Conservation (phyloP, 2,329 filamentous ascomycete genomes). For the Periglandula ipomoeae region DNA sequence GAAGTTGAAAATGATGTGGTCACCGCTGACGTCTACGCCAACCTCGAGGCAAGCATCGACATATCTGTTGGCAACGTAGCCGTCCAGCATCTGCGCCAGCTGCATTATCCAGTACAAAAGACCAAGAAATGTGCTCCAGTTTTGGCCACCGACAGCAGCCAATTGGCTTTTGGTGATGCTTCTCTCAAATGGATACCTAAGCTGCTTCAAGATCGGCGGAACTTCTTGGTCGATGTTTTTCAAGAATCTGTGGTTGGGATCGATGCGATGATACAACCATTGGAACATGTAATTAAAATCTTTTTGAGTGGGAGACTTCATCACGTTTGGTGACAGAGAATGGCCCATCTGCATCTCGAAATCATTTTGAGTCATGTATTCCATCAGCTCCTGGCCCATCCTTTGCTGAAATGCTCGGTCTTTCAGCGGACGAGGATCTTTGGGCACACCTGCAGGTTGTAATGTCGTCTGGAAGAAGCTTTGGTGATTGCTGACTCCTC, state of each 20-base stretch:
- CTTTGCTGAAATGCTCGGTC: constrained; percentile 71
- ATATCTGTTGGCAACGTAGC: constrained; percentile 68
- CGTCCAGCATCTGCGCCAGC: constrained; percentile 84
- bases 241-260: constrained; percentile 85
- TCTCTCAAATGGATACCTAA: constrained; percentile 91
- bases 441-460: constrained; percentile 69
- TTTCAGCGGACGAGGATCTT: constrained; percentile 78
- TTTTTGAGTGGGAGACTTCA: constrained; percentile 93
- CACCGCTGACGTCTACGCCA: constrained; percentile 77
- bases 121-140: constrained; percentile 92
- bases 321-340: constrained; percentile 77
- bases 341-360: constrained; percentile 99
- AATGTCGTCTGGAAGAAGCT: constrained; percentile 92
- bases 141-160: constrained; percentile 87
- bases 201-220: constrained; percentile 80
- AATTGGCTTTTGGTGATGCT: constrained; percentile 96
- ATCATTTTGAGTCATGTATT: constrained; percentile 87
- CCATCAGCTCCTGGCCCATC: constrained; percentile 81
- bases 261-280: constrained; percentile 93
- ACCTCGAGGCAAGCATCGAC: constrained; percentile 84
- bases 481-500: constrained; percentile 60
- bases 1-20: constrained; percentile 92
- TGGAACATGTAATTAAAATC: constrained; percentile 98
- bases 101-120: constrained; percentile 99
- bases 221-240: constrained; percentile 96